A percentile compares a stretch with the other conserved stretches of the same genome.
phyloP scores from a whole-genome alignment of 2,329 filamentous ascomycete genomes.

The Thermomyces lanuginosus region DNA sequence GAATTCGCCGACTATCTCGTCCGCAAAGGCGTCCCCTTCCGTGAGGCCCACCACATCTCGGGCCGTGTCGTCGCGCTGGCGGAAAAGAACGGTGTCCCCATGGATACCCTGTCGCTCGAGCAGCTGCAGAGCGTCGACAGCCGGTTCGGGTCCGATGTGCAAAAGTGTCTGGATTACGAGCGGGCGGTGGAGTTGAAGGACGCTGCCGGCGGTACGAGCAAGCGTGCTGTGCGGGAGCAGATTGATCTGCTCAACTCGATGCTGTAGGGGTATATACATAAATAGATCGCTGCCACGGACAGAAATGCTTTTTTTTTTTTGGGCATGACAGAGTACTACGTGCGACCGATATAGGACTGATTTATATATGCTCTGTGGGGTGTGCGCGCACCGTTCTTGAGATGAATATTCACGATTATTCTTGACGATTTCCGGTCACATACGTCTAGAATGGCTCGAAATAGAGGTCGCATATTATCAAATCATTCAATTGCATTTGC shows the following conservation, averaged over 20 bases:
- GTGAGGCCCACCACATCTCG: slow-evolving; percentile 64
- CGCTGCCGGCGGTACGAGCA: slow-evolving; percentile 64
- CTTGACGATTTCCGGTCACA: too few species aligned
- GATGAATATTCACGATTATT: too few species aligned
- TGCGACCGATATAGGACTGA: too few species aligned
- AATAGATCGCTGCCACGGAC: too few species aligned
- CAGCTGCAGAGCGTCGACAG: slow-evolving; percentile 52
- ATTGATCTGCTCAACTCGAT: slow-evolving; percentile 46
- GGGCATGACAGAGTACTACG: too few species aligned
- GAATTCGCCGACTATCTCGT: slow-evolving; percentile 34
- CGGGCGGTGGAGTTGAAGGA: slow-evolving; percentile 64
- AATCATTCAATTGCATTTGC: too few species aligned
- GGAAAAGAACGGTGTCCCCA: slow-evolving; percentile 48
- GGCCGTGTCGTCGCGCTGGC: slow-evolving; percentile 56
- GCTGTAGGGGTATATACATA: not conserved
- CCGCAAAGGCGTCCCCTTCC: slow-evolving; percentile 49
- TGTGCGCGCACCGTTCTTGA: too few species aligned
- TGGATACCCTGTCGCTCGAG: slow-evolving; percentile 52
- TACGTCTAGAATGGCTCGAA: too few species aligned
- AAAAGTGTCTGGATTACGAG: slow-evolving; percentile 62
- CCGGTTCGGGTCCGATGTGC: slow-evolving; percentile 56
- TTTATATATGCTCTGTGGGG: too few species aligned
- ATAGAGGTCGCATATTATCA: too few species aligned
- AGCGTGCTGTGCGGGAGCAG: slow-evolving; percentile 49
- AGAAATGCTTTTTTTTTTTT: too few species aligned